phyloP scores from a whole-genome alignment of 306 rosid species.

The Bauhinia variegata region DNA sequence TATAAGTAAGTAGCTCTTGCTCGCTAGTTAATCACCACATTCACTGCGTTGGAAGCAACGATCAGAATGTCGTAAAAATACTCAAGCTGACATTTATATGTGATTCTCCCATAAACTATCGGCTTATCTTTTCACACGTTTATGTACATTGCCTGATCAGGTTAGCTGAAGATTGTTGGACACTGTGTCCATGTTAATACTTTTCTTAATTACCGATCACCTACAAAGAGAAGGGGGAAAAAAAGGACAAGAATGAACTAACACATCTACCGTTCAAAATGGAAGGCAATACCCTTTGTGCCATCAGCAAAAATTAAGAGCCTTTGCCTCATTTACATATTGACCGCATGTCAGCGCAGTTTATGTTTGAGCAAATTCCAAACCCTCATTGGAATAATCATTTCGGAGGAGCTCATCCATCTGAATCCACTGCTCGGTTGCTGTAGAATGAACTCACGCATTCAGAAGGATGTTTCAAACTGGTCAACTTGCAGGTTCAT shows the following conservation, averaged over 20 bases:
- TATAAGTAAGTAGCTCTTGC: slow-evolving; percentile 1
- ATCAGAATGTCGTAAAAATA: not conserved
- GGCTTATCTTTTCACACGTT: slow-evolving; percentile 1
- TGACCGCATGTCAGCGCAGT: slow-evolving; percentile 27
- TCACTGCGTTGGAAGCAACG: not conserved
- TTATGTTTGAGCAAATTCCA: slow-evolving; percentile 27
- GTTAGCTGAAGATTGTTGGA: slow-evolving; percentile 6
- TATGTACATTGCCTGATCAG: slow-evolving; percentile 15
- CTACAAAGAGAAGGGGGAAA: not conserved
- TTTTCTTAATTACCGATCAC: not conserved
- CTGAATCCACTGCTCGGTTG: slow-evolving; percentile 39
- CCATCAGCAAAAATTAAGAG: slow-evolving; percentile 35
- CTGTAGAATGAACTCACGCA: slow-evolving; percentile 38
- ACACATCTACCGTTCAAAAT: slow-evolving; percentile 37
- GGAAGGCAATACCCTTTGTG: slow-evolving; percentile 28
- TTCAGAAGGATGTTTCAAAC: slow-evolving; percentile 28
- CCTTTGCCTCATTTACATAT: slow-evolving; percentile 39
- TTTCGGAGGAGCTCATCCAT: slow-evolving; percentile 36
- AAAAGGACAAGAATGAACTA: slow-evolving; percentile 7
- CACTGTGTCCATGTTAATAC: not conserved
- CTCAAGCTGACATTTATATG: not conserved
- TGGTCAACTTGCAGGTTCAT: slow-evolving; percentile 7
- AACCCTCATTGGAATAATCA: slow-evolving; percentile 24
- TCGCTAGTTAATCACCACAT: too few relatives aligned
- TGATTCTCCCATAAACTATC: not conserved